These are phyloP conservation scores for Draba incana DNA, from an alignment of 345 rosid species.

Conservation along the genomic window DNA sequence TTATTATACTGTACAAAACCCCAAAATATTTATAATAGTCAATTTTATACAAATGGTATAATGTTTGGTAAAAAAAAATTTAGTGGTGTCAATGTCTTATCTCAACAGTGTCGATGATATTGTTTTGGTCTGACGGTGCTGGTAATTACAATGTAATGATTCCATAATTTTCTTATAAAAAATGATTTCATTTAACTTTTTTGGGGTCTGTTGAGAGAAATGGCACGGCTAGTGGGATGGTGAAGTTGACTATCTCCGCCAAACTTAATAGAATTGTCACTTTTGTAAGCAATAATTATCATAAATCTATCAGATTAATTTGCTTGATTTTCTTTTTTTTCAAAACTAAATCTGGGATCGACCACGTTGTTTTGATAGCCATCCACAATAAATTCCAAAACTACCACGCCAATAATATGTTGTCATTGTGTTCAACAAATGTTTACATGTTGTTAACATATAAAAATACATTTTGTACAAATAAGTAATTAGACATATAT, in stretches of 20 bases:
- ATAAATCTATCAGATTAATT: slow-evolving; percentile 15
- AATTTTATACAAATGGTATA: not conserved
- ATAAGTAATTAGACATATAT: no score
- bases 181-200: slow-evolving; percentile 28
- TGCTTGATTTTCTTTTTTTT: not conserved
- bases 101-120: not conserved
- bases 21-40: not conserved
- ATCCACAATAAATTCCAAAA: slow-evolving; percentile 11
- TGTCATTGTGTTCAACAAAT: no score
- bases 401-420: slow-evolving; percentile 8
- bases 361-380: slow-evolving; percentile 28
- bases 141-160: slow-evolving; percentile 18
- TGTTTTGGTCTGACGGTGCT: slow-evolving; percentile 1
- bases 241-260: slow-evolving; percentile 29
- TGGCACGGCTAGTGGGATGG: slow-evolving; percentile 29
- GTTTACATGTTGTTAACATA: no score
- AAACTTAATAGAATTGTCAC: not conserved
- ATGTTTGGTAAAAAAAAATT: not conserved
- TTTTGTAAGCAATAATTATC: not conserved
- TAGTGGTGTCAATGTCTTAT: slow-evolving; percentile 3
- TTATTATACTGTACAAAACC: not conserved
- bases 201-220: slow-evolving; percentile 28
- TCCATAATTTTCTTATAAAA: not conserved
- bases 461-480: no score
- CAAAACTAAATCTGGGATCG: slow-evolving; percentile 2